Percentiles rank a stretch among this genome's conserved stretches.
These are phyloP conservation scores for Xerophyta viscosa DNA, from an alignment of 106 monocot genomes.

Conservation along the genomic window DNA sequence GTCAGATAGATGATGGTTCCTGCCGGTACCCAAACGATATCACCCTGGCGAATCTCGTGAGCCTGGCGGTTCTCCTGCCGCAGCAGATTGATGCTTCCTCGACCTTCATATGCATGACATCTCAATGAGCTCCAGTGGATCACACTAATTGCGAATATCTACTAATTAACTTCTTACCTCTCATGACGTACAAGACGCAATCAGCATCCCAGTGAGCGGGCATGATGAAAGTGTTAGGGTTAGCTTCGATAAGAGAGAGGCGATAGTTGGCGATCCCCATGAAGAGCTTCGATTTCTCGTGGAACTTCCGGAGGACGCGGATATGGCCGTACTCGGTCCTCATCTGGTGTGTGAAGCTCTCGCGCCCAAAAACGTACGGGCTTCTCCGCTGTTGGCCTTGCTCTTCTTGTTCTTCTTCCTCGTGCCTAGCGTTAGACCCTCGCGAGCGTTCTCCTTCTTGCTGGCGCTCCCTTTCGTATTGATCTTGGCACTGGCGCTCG, in stretches of 20 bases:
- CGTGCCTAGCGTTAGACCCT: too few relatives aligned
- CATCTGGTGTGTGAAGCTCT: conserved; percentile 19
- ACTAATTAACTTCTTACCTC: too few relatives aligned
- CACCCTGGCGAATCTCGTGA: conserved; percentile 13
- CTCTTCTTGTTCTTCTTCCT: conserved; percentile 4
- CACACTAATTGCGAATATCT: too few relatives aligned
- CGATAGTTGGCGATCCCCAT: conserved; percentile 21
- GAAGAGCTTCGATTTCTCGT: conserved; percentile 13
- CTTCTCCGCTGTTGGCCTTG: not conserved
- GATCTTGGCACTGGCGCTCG: conserved; percentile 9
- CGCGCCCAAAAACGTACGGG: conserved; percentile 6
- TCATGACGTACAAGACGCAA: conserved; percentile 12
- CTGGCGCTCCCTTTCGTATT: not conserved
- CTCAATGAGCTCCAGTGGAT: too few relatives aligned
- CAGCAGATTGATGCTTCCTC: conserved; percentile 10
- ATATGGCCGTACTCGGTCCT: conserved; percentile 12
- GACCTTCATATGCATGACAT: conserved; percentile 6
- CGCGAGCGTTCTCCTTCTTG: not conserved
- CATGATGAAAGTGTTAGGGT: conserved; percentile 19
- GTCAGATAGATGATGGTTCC: conserved; percentile 15
- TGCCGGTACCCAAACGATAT: conserved; percentile 16
- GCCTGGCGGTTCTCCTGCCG: conserved; percentile 13
- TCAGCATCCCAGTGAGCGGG: conserved; percentile 27
- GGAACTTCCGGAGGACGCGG: conserved; percentile 17
- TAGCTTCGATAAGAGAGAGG: conserved; percentile 10